phyloP scores from a whole-genome alignment of 2,329 filamentous ascomycete species.

The Botrytis medusae region DNA sequence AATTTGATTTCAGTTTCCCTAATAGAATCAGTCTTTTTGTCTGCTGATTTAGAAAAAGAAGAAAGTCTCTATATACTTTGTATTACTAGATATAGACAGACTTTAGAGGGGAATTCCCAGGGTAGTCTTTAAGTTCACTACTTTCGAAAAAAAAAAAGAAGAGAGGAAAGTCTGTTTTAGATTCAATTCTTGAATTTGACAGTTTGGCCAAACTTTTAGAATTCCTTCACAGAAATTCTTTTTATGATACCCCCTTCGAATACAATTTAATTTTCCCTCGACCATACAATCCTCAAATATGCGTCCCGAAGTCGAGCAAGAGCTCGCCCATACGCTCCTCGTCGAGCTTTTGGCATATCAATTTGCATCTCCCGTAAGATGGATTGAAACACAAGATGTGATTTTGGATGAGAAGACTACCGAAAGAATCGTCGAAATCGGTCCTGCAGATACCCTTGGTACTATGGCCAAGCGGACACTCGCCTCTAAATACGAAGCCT shows the following conservation, averaged over 20 bases:
- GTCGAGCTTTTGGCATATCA: constrained; percentile 99
- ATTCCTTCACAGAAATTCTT: constrained; percentile 13
- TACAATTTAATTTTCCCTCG: constrained; percentile 27
- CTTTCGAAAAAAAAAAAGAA: neutral
- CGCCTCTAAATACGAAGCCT: constrained; percentile 96
- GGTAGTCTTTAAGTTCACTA: constrained; percentile 11
- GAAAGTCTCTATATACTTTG: constrained; percentile 15
- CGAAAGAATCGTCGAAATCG: constrained; percentile 96
- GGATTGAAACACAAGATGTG: constrained; percentile 99
- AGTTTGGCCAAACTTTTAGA: neutral
- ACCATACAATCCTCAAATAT: constrained; percentile 55
- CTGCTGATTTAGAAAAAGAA: constrained; percentile 9
- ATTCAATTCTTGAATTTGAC: constrained; percentile 14
- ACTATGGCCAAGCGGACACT: constrained; percentile 97
- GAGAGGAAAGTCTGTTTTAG: constrained; percentile 10
- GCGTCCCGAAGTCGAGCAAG: constrained; percentile 98
- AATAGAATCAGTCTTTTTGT: constrained; percentile 6
- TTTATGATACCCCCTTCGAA: constrained; percentile 27
- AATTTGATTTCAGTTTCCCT: constrained; percentile 13
- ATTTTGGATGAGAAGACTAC: constrained; percentile 94
- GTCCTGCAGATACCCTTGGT: constrained; percentile 92
- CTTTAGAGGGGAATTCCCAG: constrained; percentile 16
- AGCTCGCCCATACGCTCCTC: constrained; percentile 96
- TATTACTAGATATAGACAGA: constrained; percentile 15
- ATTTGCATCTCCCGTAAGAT: constrained; percentile 97